Conservation (phyloP, 495 filamentous ascomycete species). For the Penicillium samsonianum region DNA sequence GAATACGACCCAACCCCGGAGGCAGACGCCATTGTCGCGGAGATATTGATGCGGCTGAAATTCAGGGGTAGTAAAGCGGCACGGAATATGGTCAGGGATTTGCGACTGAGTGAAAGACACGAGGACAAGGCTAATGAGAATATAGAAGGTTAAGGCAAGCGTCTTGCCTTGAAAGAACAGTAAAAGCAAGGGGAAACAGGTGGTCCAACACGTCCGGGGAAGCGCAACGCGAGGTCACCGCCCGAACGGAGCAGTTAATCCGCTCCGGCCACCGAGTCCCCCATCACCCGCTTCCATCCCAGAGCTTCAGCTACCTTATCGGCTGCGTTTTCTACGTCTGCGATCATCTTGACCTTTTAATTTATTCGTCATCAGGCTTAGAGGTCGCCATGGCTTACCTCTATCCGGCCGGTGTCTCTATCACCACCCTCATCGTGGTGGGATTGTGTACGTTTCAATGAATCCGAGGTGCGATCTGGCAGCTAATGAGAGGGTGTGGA, state of each 20-base stretch:
- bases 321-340: slow-evolving; percentile 14
- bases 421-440: slow-evolving; percentile 73
- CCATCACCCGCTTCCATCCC: slow-evolving; percentile 20
- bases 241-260: slow-evolving; percentile 32
- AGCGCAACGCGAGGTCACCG: slow-evolving; percentile 24
- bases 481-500: slow-evolving; percentile 39
- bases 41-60: slow-evolving; percentile 19
- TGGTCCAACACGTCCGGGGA: slow-evolving; percentile 26
- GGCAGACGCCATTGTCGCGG: slow-evolving; percentile 54
- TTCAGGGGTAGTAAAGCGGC: slow-evolving; percentile 25
- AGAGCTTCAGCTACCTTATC: slow-evolving; percentile 24
- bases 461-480: slow-evolving; percentile 14
- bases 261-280: slow-evolving; percentile 33
- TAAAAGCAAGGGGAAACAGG: slow-evolving; percentile 16
- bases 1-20: slow-evolving; percentile 83
- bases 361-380: slow-evolving; percentile 30
- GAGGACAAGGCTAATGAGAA: background rate
- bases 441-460: slow-evolving; percentile 72
- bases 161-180: slow-evolving; percentile 14
- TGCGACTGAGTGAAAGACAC: slow-evolving; percentile 1
- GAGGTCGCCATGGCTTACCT: slow-evolving; percentile 49
- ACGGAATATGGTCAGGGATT: slow-evolving; percentile 4
- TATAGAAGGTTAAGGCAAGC: slow-evolving; percentile 6
- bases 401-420: slow-evolving; percentile 71
- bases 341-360: slow-evolving; percentile 26